These are phyloP conservation scores for Apiospora sp. DNA, from an alignment of 2,329 filamentous ascomycete genomes.

Conservation along the genomic window DNA sequence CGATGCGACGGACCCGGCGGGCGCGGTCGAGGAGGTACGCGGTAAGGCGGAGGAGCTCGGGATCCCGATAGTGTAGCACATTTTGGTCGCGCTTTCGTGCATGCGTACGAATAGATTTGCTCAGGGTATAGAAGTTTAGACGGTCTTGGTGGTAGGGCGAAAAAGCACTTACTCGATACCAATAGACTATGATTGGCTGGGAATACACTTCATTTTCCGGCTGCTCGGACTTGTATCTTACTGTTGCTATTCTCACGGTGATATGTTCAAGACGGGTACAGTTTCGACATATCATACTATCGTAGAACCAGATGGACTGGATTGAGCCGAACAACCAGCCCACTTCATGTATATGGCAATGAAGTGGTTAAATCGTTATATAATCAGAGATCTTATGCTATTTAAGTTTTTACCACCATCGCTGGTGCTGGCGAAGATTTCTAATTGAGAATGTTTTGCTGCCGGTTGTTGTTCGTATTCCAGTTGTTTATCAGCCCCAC, in stretches of 20 bases:
- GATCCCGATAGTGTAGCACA: slow-evolving; percentile 41
- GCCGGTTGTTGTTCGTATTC: background rate
- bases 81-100: background rate
- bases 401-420: accelerated
- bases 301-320: background rate
- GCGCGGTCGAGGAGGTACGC: slow-evolving; percentile 67
- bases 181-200: slow-evolving; percentile 9
- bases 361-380: too few relatives aligned
- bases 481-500: slow-evolving; percentile 4
- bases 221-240: background rate
- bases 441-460: background rate
- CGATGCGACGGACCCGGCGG: slow-evolving; percentile 62
- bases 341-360: too few relatives aligned
- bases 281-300: background rate
- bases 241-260: background rate
- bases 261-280: background rate
- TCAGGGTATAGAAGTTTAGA: background rate
- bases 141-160: background rate
- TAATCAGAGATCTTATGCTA: too few relatives aligned
- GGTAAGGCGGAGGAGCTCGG: slow-evolving; percentile 60
- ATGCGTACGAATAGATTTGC: background rate
- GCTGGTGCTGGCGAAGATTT: too few relatives aligned
- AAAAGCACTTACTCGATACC: slow-evolving; percentile 20
- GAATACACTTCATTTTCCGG: background rate
- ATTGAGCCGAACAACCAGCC: background rate